A percentile compares a stretch with the other conserved stretches of the same genome.
Conservation (phyloP, 495 filamentous ascomycete genomes). For the Pyrenopolyporus hunteri region DNA sequence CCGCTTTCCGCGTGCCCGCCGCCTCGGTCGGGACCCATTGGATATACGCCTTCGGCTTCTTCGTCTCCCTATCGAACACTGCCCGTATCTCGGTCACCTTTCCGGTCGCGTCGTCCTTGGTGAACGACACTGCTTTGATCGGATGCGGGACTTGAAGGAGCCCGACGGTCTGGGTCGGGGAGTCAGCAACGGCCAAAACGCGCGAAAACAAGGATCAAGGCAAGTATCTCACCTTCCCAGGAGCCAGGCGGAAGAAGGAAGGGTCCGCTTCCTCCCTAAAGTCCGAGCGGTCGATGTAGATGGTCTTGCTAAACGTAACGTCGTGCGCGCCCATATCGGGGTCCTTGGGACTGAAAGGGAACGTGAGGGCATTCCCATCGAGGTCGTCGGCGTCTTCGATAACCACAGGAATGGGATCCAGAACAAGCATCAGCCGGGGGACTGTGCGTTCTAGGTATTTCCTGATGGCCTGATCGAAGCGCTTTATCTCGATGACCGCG, state of each 20-base stretch:
- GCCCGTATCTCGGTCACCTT: slow-evolving; percentile 73
- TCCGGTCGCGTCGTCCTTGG: slow-evolving; percentile 71
- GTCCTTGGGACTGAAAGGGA: slow-evolving; percentile 80
- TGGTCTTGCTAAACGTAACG: slow-evolving; percentile 74
- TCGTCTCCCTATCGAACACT: slow-evolving; percentile 67
- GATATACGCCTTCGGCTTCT: slow-evolving; percentile 89
- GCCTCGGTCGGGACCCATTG: slow-evolving; percentile 81
- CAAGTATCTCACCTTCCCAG: slow-evolving; percentile 66
- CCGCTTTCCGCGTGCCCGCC: slow-evolving; percentile 71
- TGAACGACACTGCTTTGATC: slow-evolving; percentile 78
- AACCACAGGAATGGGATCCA: slow-evolving; percentile 79
- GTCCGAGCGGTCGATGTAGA: slow-evolving; percentile 93
- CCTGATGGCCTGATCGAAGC: slow-evolving; percentile 80
- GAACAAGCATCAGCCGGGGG: slow-evolving; percentile 83
- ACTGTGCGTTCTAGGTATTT: slow-evolving; percentile 83
- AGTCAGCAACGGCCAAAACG: neutral
- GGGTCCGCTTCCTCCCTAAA: slow-evolving; percentile 76
- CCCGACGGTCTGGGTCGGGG: slow-evolving; percentile 65
- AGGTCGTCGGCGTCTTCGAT: slow-evolving; percentile 78
- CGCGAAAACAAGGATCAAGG: neutral
- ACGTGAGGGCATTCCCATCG: slow-evolving; percentile 58
- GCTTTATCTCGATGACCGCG: slow-evolving; percentile 71
- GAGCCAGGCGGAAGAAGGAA: slow-evolving; percentile 80
- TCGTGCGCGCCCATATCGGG: slow-evolving; percentile 61
- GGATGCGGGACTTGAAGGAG: slow-evolving; percentile 83